phyloP scores from a whole-genome alignment of 345 rosid genomes.

The Capsella bursapastoris region DNA sequence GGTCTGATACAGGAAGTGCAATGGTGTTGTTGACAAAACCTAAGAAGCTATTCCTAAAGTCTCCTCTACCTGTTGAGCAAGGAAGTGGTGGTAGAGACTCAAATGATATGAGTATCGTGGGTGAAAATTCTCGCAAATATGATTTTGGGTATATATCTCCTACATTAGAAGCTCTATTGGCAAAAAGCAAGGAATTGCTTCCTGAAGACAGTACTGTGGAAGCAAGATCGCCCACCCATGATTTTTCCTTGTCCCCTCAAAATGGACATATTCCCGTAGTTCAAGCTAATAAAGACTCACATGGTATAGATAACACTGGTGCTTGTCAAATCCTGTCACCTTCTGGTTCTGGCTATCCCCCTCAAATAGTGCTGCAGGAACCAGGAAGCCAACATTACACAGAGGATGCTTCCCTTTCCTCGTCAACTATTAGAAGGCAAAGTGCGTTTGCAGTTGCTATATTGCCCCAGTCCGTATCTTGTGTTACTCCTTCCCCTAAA shows the following conservation, averaged over 20 bases:
- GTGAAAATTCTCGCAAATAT: slow-evolving; percentile 60
- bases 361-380: slow-evolving; percentile 44
- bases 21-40: slow-evolving; percentile 64
- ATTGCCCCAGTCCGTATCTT: slow-evolving; percentile 41
- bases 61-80: slow-evolving; percentile 44
- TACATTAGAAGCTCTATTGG: slow-evolving; percentile 68
- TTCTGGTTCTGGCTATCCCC: slow-evolving; percentile 44
- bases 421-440: slow-evolving; percentile 44
- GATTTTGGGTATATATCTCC: slow-evolving; percentile 80
- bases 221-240: slow-evolving; percentile 40
- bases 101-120: slow-evolving; percentile 87
- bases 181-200: slow-evolving; percentile 50
- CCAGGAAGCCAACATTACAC: slow-evolving; percentile 41
- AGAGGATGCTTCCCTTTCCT: slow-evolving; percentile 48
- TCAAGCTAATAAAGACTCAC: slow-evolving; percentile 31
- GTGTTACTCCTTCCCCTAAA: slow-evolving; percentile 69
- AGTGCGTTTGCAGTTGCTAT: slow-evolving; percentile 43
- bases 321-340: slow-evolving; percentile 39
- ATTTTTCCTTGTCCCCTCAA: slow-evolving; percentile 35
- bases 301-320: slow-evolving; percentile 35
- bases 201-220: slow-evolving; percentile 39
- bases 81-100: slow-evolving; percentile 75
- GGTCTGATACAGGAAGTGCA: slow-evolving; percentile 59
- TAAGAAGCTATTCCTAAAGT: slow-evolving; percentile 50
- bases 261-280: slow-evolving; percentile 29